These are phyloP conservation scores for Neophaeococcomyces mojaviensis DNA, from an alignment of 2,329 filamentous ascomycete genomes.

Conservation along the genomic window DNA sequence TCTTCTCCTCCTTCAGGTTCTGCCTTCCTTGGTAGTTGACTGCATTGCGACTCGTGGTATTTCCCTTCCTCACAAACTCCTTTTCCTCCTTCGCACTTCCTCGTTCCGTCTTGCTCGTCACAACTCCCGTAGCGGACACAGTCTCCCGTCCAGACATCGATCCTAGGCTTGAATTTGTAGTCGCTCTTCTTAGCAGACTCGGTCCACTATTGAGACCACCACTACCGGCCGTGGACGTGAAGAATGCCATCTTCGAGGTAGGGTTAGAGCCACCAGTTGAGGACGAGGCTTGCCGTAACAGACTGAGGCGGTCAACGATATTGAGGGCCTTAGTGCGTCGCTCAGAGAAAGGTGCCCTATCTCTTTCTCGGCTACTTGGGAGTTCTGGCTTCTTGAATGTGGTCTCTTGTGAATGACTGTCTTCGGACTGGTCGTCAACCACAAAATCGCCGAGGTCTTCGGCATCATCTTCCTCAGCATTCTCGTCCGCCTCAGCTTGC, in stretches of 20 bases:
- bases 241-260: conserved; percentile 21
- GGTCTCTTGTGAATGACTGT: conserved; percentile 22
- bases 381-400: conserved; percentile 23
- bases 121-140: conserved; percentile 22
- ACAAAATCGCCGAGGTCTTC: conserved; percentile 25
- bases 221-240: conserved; percentile 11
- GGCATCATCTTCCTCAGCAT: conserved; percentile 44
- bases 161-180: conserved; percentile 21
- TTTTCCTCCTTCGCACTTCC: conserved; percentile 20
- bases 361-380: conserved; percentile 4
- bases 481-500: conserved; percentile 47
- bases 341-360: conserved; percentile 25
- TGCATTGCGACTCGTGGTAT: conserved; percentile 18
- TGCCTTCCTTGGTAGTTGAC: conserved; percentile 20
- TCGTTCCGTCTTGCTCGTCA: conserved; percentile 19
- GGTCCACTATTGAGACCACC: conserved; percentile 16
- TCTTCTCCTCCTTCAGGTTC: conserved; percentile 21
- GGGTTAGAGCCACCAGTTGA: conserved; percentile 28
- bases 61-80: conserved; percentile 21
- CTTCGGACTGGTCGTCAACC: conserved; percentile 25
- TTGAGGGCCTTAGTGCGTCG: conserved; percentile 30
- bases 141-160: conserved; percentile 17
- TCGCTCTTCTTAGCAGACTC: conserved; percentile 20
- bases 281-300: conserved; percentile 39
- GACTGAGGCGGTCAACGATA: conserved; percentile 38